A percentile compares a stretch with the other conserved stretches of the same genome.
Evolutionary conservation across 768 basidiomycete genomes (phyloP).

Genomic region (Lentinula edodes): DNA sequence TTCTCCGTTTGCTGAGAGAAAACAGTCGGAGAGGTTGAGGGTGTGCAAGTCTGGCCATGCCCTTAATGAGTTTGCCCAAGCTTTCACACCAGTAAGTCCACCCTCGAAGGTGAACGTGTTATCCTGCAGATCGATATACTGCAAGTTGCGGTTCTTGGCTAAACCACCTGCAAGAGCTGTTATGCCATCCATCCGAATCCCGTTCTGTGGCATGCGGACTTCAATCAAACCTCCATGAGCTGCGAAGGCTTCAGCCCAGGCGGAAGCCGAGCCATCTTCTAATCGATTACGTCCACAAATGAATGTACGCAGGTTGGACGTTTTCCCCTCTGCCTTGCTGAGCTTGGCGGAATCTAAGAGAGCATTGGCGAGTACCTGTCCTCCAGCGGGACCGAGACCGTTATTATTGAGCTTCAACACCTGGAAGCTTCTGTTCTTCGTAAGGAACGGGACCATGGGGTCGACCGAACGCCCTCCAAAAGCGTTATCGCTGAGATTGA

Average conservation of each 20-base stretch:
- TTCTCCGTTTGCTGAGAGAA: conserved; percentile 78
- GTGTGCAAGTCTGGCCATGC: conserved; percentile 67
- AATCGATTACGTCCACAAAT: conserved; percentile 96
- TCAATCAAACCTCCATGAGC: conserved; percentile 78
- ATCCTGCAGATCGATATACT: conserved; percentile 88
- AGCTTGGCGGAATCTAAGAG: conserved; percentile 69
- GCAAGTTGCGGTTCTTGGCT: conserved; percentile 55
- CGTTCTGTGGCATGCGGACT: conserved; percentile 96
- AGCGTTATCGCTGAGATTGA: conserved; percentile 93
- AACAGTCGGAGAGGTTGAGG: conserved; percentile 92
- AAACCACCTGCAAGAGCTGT: conserved; percentile 73
- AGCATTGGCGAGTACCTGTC: conserved; percentile 79
- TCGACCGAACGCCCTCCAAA: conserved; percentile 95
- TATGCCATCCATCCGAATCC: conserved; percentile 91
- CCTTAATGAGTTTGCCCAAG: conserved; percentile 59
- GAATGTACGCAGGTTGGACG: conserved; percentile 69
- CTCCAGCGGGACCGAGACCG: conserved; percentile 89
- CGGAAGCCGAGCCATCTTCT: conserved; percentile 79
- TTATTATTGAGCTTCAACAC: conserved; percentile 94
- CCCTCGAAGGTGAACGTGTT: conserved; percentile 72
- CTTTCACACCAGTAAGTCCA: conserved; percentile 41
- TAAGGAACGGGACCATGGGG: conserved; percentile 87
- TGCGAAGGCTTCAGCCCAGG: conserved; percentile 86
- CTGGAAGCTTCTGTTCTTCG: conserved; percentile 74
- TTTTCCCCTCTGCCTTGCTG: conserved; percentile 58